Evolutionary conservation across 305 asterid genomes (phyloP), one percentile per base, ranked within the genome.

Genomic region (Plantago rigida): DNA sequence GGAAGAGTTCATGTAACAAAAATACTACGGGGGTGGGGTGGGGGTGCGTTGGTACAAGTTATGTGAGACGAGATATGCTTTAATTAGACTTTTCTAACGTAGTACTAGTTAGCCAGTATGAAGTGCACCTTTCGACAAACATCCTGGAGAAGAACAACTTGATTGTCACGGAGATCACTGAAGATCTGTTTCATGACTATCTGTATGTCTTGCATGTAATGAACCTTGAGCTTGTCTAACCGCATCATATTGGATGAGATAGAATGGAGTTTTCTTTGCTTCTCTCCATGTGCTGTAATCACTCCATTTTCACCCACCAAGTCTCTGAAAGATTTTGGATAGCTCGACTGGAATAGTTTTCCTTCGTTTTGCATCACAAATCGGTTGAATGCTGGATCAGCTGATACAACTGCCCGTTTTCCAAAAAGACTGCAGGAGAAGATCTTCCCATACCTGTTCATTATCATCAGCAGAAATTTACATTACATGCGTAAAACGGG

Each of bases 161-260:
- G 85, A 72, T 78, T 67, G 63, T 78, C 62, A 19, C 58, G 76
- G 24, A 89, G 76, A 64, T 63, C 74, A 57, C 29, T 22, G 9
- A 84, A 39, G 52, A 76, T 80, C 41, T 72, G 73, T 11, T 64
- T 68, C 60, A 86, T 74, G 44, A 84, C 93, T 0, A 31, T 70
- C 62, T 89, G 97, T 49, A 81, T 80, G 53, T 84, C 95, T 36
- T 72, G 77, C 83, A 90, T 60, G 85, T 83, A 90, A 77, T 85
- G 95, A 66, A 70, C 72, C 76, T 76, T 85, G 57, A 83, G 94
- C 74, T 78, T 82, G 48, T 90, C 89, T 5, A 84, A 69, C 39
- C 95, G 79, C 96, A 87, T 89, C 85, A 89, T 84, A 61, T 87
- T 85, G 34, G 97, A 82, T n/a, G 97, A 92, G 2, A 87, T 84